A percentile compares a stretch with the other conserved stretches of the same genome.
Conservation (phyloP, 345 rosid species). For the Boechera stricta region DNA sequence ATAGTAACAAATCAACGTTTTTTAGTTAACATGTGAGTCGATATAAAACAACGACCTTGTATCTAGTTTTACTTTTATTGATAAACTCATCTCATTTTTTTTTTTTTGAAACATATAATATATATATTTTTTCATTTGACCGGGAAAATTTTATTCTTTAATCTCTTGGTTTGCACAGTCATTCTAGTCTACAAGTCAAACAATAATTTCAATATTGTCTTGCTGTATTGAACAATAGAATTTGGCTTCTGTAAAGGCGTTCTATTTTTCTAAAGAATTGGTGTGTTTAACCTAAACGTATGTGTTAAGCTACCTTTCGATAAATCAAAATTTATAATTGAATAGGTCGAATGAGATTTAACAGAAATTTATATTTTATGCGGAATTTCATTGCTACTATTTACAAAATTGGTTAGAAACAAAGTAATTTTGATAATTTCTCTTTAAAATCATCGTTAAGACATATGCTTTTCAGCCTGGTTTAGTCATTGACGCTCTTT, state of each 20-base stretch:
- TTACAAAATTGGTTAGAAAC: background rate
- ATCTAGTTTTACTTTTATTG: background rate
- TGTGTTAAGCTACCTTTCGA: too few relatives aligned
- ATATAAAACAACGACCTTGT: constrained; percentile 14
- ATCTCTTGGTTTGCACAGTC: background rate
- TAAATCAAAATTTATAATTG: too few relatives aligned
- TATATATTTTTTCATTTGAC: constrained; percentile 17
- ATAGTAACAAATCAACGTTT: background rate
- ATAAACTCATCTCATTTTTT: background rate
- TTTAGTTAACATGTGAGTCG: background rate
- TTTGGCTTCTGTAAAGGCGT: constrained; percentile 5
- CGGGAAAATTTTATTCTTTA: background rate
- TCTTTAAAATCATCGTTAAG: too few relatives aligned
- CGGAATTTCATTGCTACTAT: too few relatives aligned
- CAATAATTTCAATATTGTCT: background rate
- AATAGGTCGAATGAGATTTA: too few relatives aligned
- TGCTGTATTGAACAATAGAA: background rate
- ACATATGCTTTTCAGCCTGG: too few relatives aligned
- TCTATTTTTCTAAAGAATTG: background rate
- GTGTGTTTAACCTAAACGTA: too few relatives aligned
- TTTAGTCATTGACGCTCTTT: too few relatives aligned
- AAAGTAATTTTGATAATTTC: too few relatives aligned
- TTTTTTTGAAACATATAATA: too few relatives aligned
- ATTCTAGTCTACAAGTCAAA: constrained; percentile 14
- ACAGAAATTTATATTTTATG: too few relatives aligned